These are phyloP conservation scores for Claviceps africana DNA, from an alignment of 2,329 filamentous ascomycete genomes.

Conservation along the genomic window DNA sequence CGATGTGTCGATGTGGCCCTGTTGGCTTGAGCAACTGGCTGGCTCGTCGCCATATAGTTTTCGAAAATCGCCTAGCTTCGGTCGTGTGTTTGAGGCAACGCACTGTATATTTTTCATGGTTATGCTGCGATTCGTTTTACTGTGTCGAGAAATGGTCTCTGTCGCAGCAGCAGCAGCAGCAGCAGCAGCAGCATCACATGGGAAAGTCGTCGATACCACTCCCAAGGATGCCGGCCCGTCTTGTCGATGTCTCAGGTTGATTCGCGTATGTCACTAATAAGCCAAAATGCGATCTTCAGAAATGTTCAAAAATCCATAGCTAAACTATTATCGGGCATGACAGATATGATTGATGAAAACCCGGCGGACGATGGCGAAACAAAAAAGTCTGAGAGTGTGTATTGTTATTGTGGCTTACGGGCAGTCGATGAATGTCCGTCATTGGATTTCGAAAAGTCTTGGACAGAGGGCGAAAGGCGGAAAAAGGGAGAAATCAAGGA, in stretches of 20 bases:
- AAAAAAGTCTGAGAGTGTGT: neutral
- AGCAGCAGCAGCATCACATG: neutral
- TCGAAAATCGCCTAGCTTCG: conserved; percentile 6
- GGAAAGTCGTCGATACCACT: neutral
- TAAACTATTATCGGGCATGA: neutral
- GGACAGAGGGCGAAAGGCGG: neutral
- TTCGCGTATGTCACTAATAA: neutral
- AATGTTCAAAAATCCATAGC: neutral
- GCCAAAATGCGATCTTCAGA: neutral
- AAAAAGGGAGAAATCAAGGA: neutral
- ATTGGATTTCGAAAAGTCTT: neutral
- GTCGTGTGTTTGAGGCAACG: neutral
- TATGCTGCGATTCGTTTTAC: neutral
- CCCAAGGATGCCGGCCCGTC: neutral
- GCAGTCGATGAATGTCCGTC: neutral
- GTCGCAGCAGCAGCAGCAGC: neutral
- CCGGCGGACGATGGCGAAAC: neutral
- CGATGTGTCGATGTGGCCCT: neutral
- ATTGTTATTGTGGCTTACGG: too few species aligned
- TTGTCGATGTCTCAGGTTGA: neutral
- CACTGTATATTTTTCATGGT: neutral
- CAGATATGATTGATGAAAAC: neutral
- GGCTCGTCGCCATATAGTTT: neutral
- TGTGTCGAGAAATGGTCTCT: neutral
- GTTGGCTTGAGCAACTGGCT: neutral